These are phyloP conservation scores for Discostella stelligera DNA, from an alignment of 352 stramenopile genomes.

Conservation along the genomic window DNA sequence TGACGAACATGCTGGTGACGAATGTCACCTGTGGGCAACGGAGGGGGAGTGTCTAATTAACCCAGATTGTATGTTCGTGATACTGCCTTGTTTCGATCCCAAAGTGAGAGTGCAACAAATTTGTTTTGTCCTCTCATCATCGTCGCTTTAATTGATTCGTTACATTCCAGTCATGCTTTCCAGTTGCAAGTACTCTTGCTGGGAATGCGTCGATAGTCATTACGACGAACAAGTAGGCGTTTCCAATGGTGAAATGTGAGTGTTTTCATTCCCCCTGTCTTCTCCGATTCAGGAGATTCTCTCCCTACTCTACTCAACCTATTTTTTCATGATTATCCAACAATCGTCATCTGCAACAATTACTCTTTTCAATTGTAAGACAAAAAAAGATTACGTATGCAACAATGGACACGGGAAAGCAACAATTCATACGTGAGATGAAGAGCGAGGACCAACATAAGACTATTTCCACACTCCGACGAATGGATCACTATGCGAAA, in stretches of 20 bases:
- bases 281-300: background rate
- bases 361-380: no score
- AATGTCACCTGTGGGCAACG: slow-evolving; percentile 23
- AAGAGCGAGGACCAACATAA: slow-evolving; percentile 7
- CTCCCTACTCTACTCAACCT: background rate
- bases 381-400: slow-evolving; percentile 20
- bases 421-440: slow-evolving; percentile 25
- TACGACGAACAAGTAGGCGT: slow-evolving; percentile 33
- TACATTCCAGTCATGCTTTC: slow-evolving; percentile 34
- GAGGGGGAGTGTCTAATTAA: slow-evolving; percentile 48
- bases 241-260: slow-evolving; percentile 24
- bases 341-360: slow-evolving; percentile 2
- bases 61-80: slow-evolving; percentile 34
- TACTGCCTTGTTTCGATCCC: no score
- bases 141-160: background rate
- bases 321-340: background rate
- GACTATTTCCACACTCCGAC: slow-evolving; percentile 1
- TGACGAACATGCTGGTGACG: background rate
- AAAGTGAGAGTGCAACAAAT: no score
- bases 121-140: no score
- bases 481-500: slow-evolving; percentile 46
- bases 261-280: background rate
- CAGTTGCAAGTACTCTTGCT: slow-evolving; percentile 36
- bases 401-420: slow-evolving; percentile 19
- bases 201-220: slow-evolving; percentile 23